A percentile compares a stretch with the other conserved stretches of the same genome.
These are phyloP conservation scores for Myxozyma neotropica DNA, from an alignment of 805 yeast species.

Conservation along the genomic window DNA sequence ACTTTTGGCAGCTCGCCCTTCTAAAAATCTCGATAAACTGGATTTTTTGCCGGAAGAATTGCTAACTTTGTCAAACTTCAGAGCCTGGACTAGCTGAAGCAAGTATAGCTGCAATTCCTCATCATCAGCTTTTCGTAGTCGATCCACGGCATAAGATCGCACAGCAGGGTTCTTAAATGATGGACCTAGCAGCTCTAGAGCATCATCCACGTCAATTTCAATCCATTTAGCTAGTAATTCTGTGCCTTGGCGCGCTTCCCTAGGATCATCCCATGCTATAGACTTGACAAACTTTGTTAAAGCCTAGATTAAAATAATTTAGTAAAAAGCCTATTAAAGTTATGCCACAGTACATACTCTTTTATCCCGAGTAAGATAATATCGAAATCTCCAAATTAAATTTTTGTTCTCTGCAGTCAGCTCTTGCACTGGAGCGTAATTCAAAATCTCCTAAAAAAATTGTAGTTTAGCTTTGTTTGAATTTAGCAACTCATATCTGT, in stretches of 20 bases:
- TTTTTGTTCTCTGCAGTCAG: conserved; percentile 82
- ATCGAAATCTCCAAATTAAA: conserved; percentile 87
- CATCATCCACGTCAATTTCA: conserved; percentile 79
- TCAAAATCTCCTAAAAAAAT: conserved; percentile 50
- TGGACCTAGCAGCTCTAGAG: conserved; percentile 81
- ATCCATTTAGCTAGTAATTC: conserved; percentile 71
- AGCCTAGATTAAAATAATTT: conserved; percentile 41
- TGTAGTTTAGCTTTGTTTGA: neutral
- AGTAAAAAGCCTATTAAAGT: neutral
- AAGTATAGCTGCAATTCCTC: conserved; percentile 73
- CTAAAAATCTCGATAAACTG: conserved; percentile 59
- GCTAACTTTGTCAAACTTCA: conserved; percentile 64
- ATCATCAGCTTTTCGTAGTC: conserved; percentile 76
- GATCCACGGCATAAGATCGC: conserved; percentile 83
- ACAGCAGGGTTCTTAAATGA: conserved; percentile 72
- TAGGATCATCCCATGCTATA: conserved; percentile 83
- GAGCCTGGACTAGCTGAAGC: conserved; percentile 87
- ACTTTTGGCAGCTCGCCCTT: conserved; percentile 68
- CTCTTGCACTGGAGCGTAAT: conserved; percentile 81
- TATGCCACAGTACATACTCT: conserved; percentile 37
- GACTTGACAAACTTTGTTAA: conserved; percentile 83
- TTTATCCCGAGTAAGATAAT: conserved; percentile 69
- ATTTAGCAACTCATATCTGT: neutral
- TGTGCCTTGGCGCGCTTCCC: conserved; percentile 77
- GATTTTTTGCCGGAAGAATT: conserved; percentile 35